phyloP scores from a whole-genome alignment of 2,329 filamentous ascomycete species.

The Pyrenophora graminea region DNA sequence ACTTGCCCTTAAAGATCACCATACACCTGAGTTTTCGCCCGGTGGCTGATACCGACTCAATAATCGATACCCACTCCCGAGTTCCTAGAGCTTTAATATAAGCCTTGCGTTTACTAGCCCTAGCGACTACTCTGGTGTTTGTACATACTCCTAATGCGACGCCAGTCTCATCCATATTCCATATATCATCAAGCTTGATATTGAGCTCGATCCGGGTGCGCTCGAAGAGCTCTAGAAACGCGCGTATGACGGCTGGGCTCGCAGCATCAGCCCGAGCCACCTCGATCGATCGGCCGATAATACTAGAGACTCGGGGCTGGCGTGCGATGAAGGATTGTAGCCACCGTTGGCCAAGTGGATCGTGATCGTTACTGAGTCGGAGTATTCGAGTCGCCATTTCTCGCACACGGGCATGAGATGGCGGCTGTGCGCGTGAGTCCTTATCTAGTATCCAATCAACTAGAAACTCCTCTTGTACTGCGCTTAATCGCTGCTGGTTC shows the following conservation, averaged over 20 bases:
- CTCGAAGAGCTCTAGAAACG: slow-evolving; percentile 9
- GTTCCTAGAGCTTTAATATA: no score
- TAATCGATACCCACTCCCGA: no score
- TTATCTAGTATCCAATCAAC: slow-evolving; percentile 18
- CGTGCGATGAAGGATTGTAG: background rate
- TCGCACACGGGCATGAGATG: slow-evolving; percentile 9
- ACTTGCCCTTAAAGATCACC: no score
- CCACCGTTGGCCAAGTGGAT: background rate
- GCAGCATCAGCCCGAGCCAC: slow-evolving; percentile 6
- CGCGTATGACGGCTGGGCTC: slow-evolving; percentile 7
- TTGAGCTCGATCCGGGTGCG: no score
- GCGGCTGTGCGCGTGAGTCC: slow-evolving; percentile 13
- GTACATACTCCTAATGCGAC: no score
- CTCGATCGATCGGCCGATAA: slow-evolving; percentile 6
- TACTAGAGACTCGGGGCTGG: background rate
- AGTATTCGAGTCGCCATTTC: slow-evolving; percentile 19
- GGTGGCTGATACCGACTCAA: no score
- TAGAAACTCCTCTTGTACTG: slow-evolving; percentile 8
- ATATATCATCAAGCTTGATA: no score
- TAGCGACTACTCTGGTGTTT: no score
- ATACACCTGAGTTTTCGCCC: no score
- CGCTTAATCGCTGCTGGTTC: slow-evolving; percentile 10
- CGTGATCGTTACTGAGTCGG: background rate
- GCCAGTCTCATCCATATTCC: no score
- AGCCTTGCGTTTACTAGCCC: no score